phyloP scores from a whole-genome alignment of 257 asterid species.

The Thymus quinquecostatus region DNA sequence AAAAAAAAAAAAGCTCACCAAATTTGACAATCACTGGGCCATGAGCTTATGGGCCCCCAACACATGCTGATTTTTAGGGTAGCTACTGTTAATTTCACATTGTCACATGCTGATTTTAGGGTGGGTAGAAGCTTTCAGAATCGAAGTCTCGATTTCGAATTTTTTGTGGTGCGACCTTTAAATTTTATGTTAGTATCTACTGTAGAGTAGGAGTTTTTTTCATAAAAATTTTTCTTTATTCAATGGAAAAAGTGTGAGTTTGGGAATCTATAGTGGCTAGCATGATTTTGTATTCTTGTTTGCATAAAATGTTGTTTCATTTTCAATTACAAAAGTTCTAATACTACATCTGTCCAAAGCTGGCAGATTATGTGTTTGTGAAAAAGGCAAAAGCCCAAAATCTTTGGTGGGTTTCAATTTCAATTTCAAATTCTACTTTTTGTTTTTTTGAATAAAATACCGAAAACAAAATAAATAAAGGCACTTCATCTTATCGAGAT shows the following conservation, averaged over 20 bases:
- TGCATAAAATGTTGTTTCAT: neutral
- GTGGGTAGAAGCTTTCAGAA: no score
- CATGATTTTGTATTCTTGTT: neutral
- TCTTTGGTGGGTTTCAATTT: no score
- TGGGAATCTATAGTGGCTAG: neutral
- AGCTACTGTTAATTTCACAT: neutral
- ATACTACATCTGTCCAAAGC: neutral
- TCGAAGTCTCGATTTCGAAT: no score
- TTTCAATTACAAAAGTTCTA: neutral
- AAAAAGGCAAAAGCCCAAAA: no score
- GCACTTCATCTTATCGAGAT: neutral
- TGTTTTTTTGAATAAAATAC: no score
- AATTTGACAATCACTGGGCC: slow-evolving; percentile 3
- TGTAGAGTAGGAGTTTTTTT: no score
- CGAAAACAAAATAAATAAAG: neutral
- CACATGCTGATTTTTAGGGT: slow-evolving; percentile 15
- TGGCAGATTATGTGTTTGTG: neutral
- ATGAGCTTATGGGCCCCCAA: slow-evolving; percentile 13
- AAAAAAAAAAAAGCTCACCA: neutral
- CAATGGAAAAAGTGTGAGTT: no score
- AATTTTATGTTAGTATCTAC: no score
- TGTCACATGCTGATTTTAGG: neutral
- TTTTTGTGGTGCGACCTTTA: no score
- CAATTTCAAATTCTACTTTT: no score
- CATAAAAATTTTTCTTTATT: no score